Evolutionary conservation across 2,329 filamentous ascomycete genomes (phyloP), one percentile per base, ranked within the genome.

Genomic region (Sporothrix sp.): DNA sequence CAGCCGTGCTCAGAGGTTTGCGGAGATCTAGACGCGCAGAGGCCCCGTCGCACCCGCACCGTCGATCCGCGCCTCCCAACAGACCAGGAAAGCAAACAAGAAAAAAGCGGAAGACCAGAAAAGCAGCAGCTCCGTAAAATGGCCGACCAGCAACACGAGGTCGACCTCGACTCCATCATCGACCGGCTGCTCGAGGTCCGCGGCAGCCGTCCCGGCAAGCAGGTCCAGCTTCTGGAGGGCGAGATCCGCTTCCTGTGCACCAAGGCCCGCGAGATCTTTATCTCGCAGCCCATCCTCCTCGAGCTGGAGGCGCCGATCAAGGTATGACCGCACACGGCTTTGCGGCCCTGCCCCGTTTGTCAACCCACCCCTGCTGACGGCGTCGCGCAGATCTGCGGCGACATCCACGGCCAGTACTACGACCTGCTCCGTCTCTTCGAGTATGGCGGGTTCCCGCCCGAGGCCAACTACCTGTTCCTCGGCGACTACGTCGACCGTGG

Each of bases 131-230:
- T 32, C 33, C 23, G 36, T 48, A 73, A 63, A 65, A 84, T 74
- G 82, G 75, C 76, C 66, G 76, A 80, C 68, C 76, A 79, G 68
- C 75, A 79, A 68, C 74, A 88, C 73, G 91, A 97, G 73, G 87
- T 97, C 73, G 91, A 97, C 75, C 80, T 98, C 74, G 93, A 98
- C 73, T 96, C 90, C 65, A 95, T 97, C 82, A 97, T 98, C 77
- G 91, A 97, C 72, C 83, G 93, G 71, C 81, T 98, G 65, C 79
- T 97, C 66, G 93, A 98, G 74, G 93, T 97, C 67, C 85, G 93
- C 72, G 93, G 91, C 68, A 96, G 90, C 78, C 84, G 93, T 66
- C 93, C 93, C 52, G 93, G 93, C 63, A 98, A 98, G 77, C 93
- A 97, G 73, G 93, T 98, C 51, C 91, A 97, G 74, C 81, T 98